Base-by-base conservation (phyloP, 2,329 filamentous ascomycete genomes). In the Exophiala aquamarina region DNA sequence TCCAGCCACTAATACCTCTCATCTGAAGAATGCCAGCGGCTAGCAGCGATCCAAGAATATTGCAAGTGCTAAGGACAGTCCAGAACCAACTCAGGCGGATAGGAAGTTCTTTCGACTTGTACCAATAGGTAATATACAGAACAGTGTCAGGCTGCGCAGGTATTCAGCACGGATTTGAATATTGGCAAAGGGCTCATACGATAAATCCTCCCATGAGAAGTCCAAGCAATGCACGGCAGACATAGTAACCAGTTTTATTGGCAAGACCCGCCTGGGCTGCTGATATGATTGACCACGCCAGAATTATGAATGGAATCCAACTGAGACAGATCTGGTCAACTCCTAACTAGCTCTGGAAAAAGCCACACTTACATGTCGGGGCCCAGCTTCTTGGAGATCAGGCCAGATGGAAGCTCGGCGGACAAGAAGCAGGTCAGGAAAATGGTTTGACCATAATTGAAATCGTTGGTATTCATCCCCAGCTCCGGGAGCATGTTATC, bases 61-160 rank as follows among this genome's bases (percentile, higher is more conserved):
- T 0, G 70, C 59, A 20, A 11, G 47, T 45, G 47, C 46, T 41
- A 33, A 75, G 0, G 78, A 74, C 0, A 7, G 78, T 79, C 83
- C 83, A 88, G 65, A 86, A 86, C 58, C 73, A 76, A 52, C 76
- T 76, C 10, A 87, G 65, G 2, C 84, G 74, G 7, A 29, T 46
- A 5, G 54, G 55, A n/a, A 59, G 52, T 35, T 59, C 55, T 17
- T 31, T 31, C 2, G 77, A 76, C 39, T 79, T 89, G 66, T 88
- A 89, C 60, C 83, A 89, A 61, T 89, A 88, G 3, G 78, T 82
- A 3, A 88, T 70, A 63, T 83, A 89, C 7, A 70, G 52, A 17
- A 70, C 58, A 32, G 49, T 44, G 29, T 63, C 64, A 2, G 66
- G 64, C 35, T 37, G 18, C 20, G 35, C 4, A 18, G 19, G 7